Evolutionary conservation across 169 alveolate genomes (phyloP), one percentile per base, ranked within the genome.

Genomic region (Eimeria tenella): DNA sequence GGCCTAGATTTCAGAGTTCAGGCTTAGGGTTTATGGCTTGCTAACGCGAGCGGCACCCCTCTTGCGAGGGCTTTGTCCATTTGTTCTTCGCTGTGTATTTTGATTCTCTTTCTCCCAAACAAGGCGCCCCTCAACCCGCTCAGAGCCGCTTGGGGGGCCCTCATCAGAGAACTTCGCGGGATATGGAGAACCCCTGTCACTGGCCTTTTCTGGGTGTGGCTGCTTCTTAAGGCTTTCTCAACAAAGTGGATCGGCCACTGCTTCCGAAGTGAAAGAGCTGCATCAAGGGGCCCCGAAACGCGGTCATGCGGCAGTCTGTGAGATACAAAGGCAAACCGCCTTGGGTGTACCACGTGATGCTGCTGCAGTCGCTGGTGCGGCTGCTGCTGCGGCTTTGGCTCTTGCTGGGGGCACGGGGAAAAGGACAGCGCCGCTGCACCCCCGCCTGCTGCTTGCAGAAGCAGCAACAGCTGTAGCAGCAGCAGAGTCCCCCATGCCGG

Each of bases 21-120:
- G 63, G 86, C 13, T 52, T 31, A 52, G 86, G 86, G 63, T 31
- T 31, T 52, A 49, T 58, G 31, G 86, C 49, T 19, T 65, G 23
- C 94, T 23, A 6, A 88, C 94, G 87, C 74, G 15, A 88, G 58
- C 31, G 94, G 94, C 6, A 88, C 88, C 10, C 94, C 94, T 55
- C 94, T 81, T 3, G 87, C 87, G 52, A 88, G 87, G 6, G 88
- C 94, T 56, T 71, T 88, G 65, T 74, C 88, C 58, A 88, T 56
- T 25, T 88, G 86, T n/a, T 71, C 94, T 53, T 81, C 87, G 21
- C 56, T 50, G 50, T 71, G 94, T 15, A 88, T 21, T 8, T 31
- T 52, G 17, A 88, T 60, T 10, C 94, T 5, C 23, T 77, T 3
- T 0, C 79, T 58, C 9, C 88, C 88, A 25, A 88, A 63, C 65